phyloP scores from a whole-genome alignment of 768 basidiomycete genomes.

The Neoboletus brunneissimus region DNA sequence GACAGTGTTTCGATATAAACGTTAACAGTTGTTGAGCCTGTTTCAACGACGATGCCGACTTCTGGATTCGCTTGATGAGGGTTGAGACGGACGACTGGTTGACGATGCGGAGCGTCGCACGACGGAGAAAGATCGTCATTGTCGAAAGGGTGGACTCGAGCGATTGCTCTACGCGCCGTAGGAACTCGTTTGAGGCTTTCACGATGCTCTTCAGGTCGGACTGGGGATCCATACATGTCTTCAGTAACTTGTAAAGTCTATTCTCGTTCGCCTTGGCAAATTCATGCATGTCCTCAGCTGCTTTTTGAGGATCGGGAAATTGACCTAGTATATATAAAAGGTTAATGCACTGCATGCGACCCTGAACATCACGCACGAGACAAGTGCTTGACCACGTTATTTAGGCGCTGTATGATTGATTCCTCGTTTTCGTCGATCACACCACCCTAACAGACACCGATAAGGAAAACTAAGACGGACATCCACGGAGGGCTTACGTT shows the following conservation, averaged over 20 bases:
- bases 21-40: conserved; percentile 53
- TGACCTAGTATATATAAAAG: conserved; percentile 33
- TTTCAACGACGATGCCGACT: conserved; percentile 39
- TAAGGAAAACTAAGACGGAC: neutral
- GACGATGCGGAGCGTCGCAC: conserved; percentile 66
- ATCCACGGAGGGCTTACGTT: conserved; percentile 58
- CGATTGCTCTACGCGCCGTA: conserved; percentile 70
- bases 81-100: conserved; percentile 86
- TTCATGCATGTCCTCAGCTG: conserved; percentile 67
- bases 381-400: conserved; percentile 52
- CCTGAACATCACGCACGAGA: conserved; percentile 47
- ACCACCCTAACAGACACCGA: conserved; percentile 62
- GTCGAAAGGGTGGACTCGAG: conserved; percentile 60
- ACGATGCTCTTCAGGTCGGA: conserved; percentile 77
- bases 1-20: conserved; percentile 71
- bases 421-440: conserved; percentile 85
- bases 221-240: conserved; percentile 78
- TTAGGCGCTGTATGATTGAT: conserved; percentile 51
- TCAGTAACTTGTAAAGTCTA: conserved; percentile 80
- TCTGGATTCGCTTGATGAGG: conserved; percentile 66
- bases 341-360: neutral
- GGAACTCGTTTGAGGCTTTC: conserved; percentile 81
- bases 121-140: conserved; percentile 67
- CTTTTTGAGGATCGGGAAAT: conserved; percentile 71
- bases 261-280: conserved; percentile 89